A percentile compares a stretch with the other conserved stretches of the same genome.
phyloP scores from a whole-genome alignment of 768 basidiomycete species.

The Lactifluus hygrophoroides region DNA sequence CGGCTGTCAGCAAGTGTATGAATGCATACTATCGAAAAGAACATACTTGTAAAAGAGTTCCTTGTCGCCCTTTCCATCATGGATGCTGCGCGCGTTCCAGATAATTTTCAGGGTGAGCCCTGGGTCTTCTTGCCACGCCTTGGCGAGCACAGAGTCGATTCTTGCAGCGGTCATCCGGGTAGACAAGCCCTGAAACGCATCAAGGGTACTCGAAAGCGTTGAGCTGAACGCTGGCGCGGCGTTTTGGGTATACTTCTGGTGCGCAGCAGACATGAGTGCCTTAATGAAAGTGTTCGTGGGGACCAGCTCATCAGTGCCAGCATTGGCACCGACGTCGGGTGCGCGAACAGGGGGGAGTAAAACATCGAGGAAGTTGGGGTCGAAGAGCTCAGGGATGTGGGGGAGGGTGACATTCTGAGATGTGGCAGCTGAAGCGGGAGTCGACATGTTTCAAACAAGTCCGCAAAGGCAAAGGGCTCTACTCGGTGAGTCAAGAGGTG shows the following conservation, averaged over 20 bases:
- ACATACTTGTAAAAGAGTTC: slow-evolving; percentile 50
- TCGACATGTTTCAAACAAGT: slow-evolving; percentile 11
- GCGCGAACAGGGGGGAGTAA: slow-evolving; percentile 39
- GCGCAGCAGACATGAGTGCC: slow-evolving; percentile 35
- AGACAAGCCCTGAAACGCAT: slow-evolving; percentile 46
- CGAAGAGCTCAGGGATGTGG: slow-evolving; percentile 47
- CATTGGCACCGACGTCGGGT: too few species aligned
- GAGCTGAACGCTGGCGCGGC: slow-evolving; percentile 41
- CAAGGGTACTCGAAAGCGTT: slow-evolving; percentile 43
- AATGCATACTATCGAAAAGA: slow-evolving; percentile 5
- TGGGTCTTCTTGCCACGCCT: slow-evolving; percentile 53
- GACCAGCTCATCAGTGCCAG: background rate
- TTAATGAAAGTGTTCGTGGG: slow-evolving; percentile 46
- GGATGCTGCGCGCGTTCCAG: slow-evolving; percentile 61
- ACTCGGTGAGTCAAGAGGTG: too few species aligned
- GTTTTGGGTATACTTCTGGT: slow-evolving; percentile 45
- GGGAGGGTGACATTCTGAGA: slow-evolving; percentile 47
- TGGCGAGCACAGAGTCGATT: slow-evolving; percentile 33
- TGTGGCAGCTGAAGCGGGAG: slow-evolving; percentile 21
- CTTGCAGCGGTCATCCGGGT: slow-evolving; percentile 17
- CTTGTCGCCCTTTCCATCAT: slow-evolving; percentile 56
- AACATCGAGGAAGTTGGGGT: slow-evolving; percentile 46
- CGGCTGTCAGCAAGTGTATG: background rate
- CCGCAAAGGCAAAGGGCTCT: too few species aligned
- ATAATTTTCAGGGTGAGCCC: slow-evolving; percentile 53